A percentile compares a stretch with the other conserved stretches of the same genome.
Conservation (phyloP, 73 alveolate species). For the Paramecium sonneborni region DNA sequence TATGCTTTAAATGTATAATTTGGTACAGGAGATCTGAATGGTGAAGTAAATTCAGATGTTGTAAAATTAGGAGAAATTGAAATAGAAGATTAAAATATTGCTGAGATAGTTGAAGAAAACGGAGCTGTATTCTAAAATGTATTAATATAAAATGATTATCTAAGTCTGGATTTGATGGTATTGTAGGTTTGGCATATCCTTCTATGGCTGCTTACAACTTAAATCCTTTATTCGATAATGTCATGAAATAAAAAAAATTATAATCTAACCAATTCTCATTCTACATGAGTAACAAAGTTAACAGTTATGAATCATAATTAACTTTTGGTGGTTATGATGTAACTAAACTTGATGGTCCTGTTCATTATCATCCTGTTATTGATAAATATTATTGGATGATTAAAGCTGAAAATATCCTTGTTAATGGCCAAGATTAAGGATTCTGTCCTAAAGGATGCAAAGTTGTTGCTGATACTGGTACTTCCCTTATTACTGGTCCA, state of each 20-base stretch:
- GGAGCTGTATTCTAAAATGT: conserved; percentile 75
- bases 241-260: conserved; percentile 68
- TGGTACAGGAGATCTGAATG: conserved; percentile 72
- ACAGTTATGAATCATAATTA: conserved; percentile 66
- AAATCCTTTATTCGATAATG: conserved; percentile 72
- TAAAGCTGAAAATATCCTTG: conserved; percentile 70
- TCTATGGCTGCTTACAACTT: conserved; percentile 77
- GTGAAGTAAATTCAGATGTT: conserved; percentile 67
- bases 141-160: background rate
- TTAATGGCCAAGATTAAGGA: conserved; percentile 70
- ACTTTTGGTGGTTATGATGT: conserved; percentile 73
- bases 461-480: conserved; percentile 83
- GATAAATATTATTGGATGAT: conserved; percentile 85
- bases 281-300: conserved; percentile 57
- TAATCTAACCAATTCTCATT: conserved; percentile 73
- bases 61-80: conserved; percentile 69
- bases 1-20: conserved; percentile 34
- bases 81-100: conserved; percentile 69
- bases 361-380: conserved; percentile 69
- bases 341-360: conserved; percentile 60
- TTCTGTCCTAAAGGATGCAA: conserved; percentile 75
- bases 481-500: conserved; percentile 81
- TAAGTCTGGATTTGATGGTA: conserved; percentile 66
- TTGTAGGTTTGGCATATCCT: conserved; percentile 81
- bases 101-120: conserved; percentile 75